Base-by-base conservation (phyloP, 2,329 filamentous ascomycete species). In the Achaetomium macrosporum region DNA sequence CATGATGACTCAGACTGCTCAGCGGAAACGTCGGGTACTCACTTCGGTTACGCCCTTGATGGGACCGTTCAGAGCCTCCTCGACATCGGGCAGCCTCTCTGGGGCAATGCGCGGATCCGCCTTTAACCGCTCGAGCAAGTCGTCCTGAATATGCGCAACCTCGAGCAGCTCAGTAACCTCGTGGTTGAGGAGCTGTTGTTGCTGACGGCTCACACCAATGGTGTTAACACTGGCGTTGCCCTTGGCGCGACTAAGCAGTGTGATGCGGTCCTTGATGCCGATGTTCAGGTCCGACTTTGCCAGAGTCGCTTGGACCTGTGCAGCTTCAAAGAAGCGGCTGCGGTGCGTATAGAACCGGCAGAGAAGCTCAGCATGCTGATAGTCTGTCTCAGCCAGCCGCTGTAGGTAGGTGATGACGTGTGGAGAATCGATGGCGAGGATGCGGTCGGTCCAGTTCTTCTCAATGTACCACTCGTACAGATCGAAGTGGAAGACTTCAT, bases 391-490 rank as follows among this genome's bases (percentile, higher is more conserved):
- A 1, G 90, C 88, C 54, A 90, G 85, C 49, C 87, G 84, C 64
- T 88, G 78, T 2, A 99, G 80, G 67, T 96, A 99, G 2, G 84
- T 87, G 40, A 95, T 80, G 25, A 97, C 90, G 63, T 90, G 91
- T 0, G 85, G 82, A 5, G 91, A 95, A 53, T 91, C 82, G 47
- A 93, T 90, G 35, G 86, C 83, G 33, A 99, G 80, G 29, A 99
- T 79, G 13, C 90, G 85, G 58, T 96, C 90, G 10, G 83, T 87
- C 83, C 88, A 91, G 16, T 87, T 86, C 66, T 91, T 85, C 50
- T 79, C 72, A 60, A 97, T 84, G 69, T 99, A 99, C 92, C 93
- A 99, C 64, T 96, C 91, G 67, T 96, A 99, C n/a, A 99, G 77
- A 63, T 89, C 90, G 56, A 89, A 95, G 67, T 97, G 87, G 73